These are phyloP conservation scores for Ogataea sp. DNA, from an alignment of 805 yeast species.

Conservation along the genomic window DNA sequence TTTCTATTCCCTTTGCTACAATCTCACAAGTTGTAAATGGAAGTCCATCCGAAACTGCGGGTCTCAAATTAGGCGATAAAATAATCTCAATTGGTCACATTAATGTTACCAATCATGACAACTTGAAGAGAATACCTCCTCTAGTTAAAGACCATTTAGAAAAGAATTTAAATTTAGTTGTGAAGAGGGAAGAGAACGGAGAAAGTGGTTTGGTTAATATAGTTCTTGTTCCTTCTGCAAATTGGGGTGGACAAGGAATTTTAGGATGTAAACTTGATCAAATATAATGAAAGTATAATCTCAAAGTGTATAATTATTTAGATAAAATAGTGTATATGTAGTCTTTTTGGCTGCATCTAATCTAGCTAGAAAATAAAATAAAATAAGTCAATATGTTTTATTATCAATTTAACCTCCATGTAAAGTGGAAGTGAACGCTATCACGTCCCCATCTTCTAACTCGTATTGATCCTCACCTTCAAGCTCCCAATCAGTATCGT, in stretches of 20 bases:
- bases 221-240: constrained; percentile 35
- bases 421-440: constrained; percentile 85
- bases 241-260: constrained; percentile 64
- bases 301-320: too few species aligned
- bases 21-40: constrained; percentile 38
- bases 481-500: constrained; percentile 95
- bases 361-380: too few species aligned
- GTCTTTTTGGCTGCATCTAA: too few species aligned
- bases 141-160: constrained; percentile 29
- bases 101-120: constrained; percentile 42
- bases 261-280: constrained; percentile 57
- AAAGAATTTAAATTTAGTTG: constrained; percentile 12
- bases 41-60: constrained; percentile 50
- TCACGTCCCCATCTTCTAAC: constrained; percentile 66
- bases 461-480: constrained; percentile 81
- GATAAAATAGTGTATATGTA: too few species aligned
- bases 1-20: constrained; percentile 43
- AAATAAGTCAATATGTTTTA: neutral
- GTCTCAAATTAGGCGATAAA: constrained; percentile 47
- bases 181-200: constrained; percentile 16
- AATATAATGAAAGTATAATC: too few species aligned
- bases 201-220: constrained; percentile 22
- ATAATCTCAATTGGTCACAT: constrained; percentile 47
- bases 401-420: constrained; percentile 69
- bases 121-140: constrained; percentile 34